Conservation (phyloP, 257 asterid genomes). For the Knoxia roxburghii region DNA sequence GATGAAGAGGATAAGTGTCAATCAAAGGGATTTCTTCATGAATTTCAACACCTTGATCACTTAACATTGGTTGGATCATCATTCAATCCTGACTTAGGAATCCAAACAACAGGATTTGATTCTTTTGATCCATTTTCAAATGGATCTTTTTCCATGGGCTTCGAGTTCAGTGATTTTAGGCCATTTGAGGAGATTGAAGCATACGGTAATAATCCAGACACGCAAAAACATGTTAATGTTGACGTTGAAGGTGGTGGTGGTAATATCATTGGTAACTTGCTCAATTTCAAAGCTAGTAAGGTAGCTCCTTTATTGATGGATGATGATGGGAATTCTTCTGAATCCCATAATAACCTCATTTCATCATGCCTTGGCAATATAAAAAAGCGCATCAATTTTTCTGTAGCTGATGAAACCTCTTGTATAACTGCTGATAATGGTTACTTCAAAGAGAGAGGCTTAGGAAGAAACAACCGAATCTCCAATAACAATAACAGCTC, state of each 20-base stretch:
- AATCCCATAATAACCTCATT: not conserved
- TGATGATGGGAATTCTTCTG: constrained; percentile 14
- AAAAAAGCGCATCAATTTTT: constrained; percentile 28
- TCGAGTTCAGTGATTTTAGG: constrained; percentile 27
- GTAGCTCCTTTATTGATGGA: constrained; percentile 23
- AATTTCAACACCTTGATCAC: constrained; percentile 49
- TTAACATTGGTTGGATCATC: constrained; percentile 23
- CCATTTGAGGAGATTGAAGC: constrained; percentile 36
- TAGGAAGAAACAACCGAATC: constrained; percentile 14
- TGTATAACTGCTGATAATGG: constrained; percentile 42
- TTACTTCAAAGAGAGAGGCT: constrained; percentile 13
- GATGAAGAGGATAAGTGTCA: constrained; percentile 31
- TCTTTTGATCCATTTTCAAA: constrained; percentile 46
- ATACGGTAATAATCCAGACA: constrained; percentile 5
- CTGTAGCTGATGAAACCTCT: constrained; percentile 52
- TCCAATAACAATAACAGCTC: constrained; percentile 11
- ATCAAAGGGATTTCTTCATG: constrained; percentile 47
- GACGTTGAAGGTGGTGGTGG: constrained; percentile 17
- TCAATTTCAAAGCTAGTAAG: constrained; percentile 19
- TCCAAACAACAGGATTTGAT: constrained; percentile 36
- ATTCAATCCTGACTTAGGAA: constrained; percentile 26
- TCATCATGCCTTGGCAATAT: not conserved
- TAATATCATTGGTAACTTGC: constrained; percentile 13
- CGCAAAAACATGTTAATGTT: constrained; percentile 18
- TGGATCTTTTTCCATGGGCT: constrained; percentile 17